Evolutionary conservation across 2,329 filamentous ascomycete genomes (phyloP).

Genomic region (Aspergillus puulaauensis): DNA sequence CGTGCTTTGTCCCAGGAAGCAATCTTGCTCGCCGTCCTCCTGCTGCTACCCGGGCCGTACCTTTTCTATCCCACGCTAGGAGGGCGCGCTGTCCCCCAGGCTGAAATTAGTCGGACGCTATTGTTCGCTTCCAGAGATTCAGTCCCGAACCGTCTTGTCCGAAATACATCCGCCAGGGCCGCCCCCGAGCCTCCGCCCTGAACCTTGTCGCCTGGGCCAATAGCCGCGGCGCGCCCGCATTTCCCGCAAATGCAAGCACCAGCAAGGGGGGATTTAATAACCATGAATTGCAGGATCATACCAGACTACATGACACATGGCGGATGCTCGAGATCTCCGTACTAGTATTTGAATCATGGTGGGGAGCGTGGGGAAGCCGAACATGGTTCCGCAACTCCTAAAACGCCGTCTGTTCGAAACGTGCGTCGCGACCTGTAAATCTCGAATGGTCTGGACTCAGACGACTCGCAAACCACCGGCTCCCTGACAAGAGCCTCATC

Average conservation of each 20-base stretch:
- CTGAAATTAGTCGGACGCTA: background rate
- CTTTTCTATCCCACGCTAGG: background rate
- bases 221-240: background rate
- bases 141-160: background rate
- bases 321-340: background rate
- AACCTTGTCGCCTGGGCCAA: background rate
- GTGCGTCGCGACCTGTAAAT: background rate
- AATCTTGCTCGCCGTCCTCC: slow-evolving; percentile 34
- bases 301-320: background rate
- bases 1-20: background rate
- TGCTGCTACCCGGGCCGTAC: background rate
- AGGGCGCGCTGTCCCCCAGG: background rate
- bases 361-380: background rate
- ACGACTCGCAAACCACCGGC: background rate
- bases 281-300: background rate
- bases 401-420: background rate
- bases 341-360: background rate
- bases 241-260: background rate
- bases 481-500: background rate
- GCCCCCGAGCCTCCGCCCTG: background rate
- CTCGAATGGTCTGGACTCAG: background rate
- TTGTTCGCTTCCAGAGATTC: background rate
- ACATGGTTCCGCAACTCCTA: background rate
- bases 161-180: background rate
- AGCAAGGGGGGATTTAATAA: background rate